These are phyloP conservation scores for Botrytis elliptica DNA, from an alignment of 2,329 filamentous ascomycete genomes.

Conservation along the genomic window DNA sequence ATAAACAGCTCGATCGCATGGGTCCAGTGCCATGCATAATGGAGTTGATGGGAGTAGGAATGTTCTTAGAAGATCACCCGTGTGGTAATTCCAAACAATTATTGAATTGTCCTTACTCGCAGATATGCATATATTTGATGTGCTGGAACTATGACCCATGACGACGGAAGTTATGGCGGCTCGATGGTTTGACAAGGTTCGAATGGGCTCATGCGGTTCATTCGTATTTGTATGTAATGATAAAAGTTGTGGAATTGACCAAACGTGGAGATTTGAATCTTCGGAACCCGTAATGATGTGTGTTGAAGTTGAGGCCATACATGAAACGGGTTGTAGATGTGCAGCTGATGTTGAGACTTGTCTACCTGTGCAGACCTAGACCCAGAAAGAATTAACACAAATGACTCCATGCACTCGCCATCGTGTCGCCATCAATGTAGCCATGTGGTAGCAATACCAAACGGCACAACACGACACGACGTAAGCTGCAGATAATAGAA, in stretches of 20 bases:
- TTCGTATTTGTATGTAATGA: constrained; percentile 53
- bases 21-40: constrained; percentile 72
- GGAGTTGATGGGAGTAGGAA: constrained; percentile 75
- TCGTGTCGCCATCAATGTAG: not conserved
- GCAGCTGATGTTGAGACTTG: constrained; percentile 73
- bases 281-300: constrained; percentile 76
- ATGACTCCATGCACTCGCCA: not conserved
- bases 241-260: constrained; percentile 76
- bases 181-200: constrained; percentile 75
- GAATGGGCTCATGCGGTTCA: constrained; percentile 65
- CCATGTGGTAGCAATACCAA: not conserved
- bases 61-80: constrained; percentile 73
- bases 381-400: constrained; percentile 25
- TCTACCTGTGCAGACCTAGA: constrained; percentile 69
- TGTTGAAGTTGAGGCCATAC: constrained; percentile 67
- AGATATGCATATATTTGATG: constrained; percentile 80
- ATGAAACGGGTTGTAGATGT: constrained; percentile 78
- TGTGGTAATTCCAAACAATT: constrained; percentile 89
- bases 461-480: constrained; percentile 8
- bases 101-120: constrained; percentile 83
- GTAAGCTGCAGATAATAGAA: constrained; percentile 17
- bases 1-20: constrained; percentile 79
- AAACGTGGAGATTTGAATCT: constrained; percentile 90
- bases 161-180: constrained; percentile 66
- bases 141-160: constrained; percentile 65